Percentiles rank a stretch among this genome's conserved stretches.
These are phyloP conservation scores for Albifimbria verrucaria DNA, from an alignment of 2,329 filamentous ascomycete species.

Conservation along the genomic window DNA sequence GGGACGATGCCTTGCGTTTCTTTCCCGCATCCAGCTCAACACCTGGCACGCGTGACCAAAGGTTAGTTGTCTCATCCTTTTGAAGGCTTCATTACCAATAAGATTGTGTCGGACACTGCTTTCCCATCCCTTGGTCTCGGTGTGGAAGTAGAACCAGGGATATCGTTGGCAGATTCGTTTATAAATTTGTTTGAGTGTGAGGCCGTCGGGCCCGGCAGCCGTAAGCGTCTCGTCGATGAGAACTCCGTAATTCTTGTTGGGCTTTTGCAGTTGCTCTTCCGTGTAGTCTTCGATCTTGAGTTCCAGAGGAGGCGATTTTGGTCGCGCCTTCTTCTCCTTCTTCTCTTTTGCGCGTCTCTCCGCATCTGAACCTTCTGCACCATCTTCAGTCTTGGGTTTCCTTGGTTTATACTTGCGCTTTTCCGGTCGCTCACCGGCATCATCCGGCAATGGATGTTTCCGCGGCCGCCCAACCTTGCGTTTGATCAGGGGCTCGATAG, in stretches of 20 bases:
- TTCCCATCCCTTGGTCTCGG: slow-evolving; percentile 64
- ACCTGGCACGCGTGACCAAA: slow-evolving; percentile 56
- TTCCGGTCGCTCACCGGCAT: slow-evolving; percentile 51
- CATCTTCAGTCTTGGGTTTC: slow-evolving; percentile 51
- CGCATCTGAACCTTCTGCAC: slow-evolving; percentile 53
- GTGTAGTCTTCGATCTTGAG: slow-evolving; percentile 54
- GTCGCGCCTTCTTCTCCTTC: slow-evolving; percentile 56
- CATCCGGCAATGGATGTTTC: slow-evolving; percentile 60
- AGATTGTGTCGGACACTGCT: slow-evolving; percentile 63
- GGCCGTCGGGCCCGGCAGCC: slow-evolving; percentile 49
- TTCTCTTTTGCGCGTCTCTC: slow-evolving; percentile 55
- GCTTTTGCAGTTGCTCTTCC: slow-evolving; percentile 56
- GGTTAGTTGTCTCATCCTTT: slow-evolving; percentile 54
- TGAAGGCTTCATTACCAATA: slow-evolving; percentile 59
- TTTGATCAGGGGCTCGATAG: slow-evolving; percentile 52
- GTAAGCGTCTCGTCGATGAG: slow-evolving; percentile 59
- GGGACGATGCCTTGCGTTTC: slow-evolving; percentile 54
- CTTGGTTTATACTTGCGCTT: slow-evolving; percentile 66
- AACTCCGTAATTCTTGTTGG: slow-evolving; percentile 60
- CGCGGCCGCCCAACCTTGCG: slow-evolving; percentile 63
- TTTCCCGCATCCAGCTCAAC: slow-evolving; percentile 59
- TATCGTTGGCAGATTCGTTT: slow-evolving; percentile 57
- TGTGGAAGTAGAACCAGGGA: slow-evolving; percentile 57
- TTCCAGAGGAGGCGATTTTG: slow-evolving; percentile 58
- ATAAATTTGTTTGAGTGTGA: slow-evolving; percentile 61